phyloP scores from a whole-genome alignment of 345 rosid genomes.

The Heritiera fomes region DNA sequence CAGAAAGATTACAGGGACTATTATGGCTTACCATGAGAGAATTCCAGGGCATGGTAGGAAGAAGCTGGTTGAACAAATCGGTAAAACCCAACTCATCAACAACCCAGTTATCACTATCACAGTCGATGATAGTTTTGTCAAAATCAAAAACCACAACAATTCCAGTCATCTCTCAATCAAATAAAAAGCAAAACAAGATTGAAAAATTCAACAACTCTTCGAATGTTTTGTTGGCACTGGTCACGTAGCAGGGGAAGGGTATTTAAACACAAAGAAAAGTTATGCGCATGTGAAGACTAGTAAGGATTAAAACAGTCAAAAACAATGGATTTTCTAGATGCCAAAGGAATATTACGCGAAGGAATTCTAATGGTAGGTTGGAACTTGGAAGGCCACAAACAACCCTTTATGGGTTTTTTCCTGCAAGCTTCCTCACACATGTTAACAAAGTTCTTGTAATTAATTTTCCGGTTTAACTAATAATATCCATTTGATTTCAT shows the following conservation, averaged over 20 bases:
- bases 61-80: constrained; percentile 72
- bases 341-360: constrained; percentile 59
- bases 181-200: background rate
- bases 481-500: too few relatives aligned
- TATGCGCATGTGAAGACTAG: background rate
- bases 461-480: too few relatives aligned
- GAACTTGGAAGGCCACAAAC: too few relatives aligned
- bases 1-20: background rate
- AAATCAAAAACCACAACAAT: constrained; percentile 71
- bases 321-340: constrained; percentile 29
- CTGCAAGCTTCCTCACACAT: too few relatives aligned
- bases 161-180: constrained; percentile 36
- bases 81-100: constrained; percentile 72
- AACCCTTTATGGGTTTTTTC: too few relatives aligned
- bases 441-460: too few relatives aligned
- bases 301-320: background rate
- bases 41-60: constrained; percentile 91
- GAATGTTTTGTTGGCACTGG: constrained; percentile 20
- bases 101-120: constrained; percentile 85
- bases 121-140: constrained; percentile 80
- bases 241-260: constrained; percentile 15
- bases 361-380: background rate
- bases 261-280: constrained; percentile 38
- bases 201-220: background rate
- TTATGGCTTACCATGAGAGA: constrained; percentile 60